These are phyloP conservation scores for Ormosia semicastrata DNA, from an alignment of 306 rosid species.

Conservation along the genomic window DNA sequence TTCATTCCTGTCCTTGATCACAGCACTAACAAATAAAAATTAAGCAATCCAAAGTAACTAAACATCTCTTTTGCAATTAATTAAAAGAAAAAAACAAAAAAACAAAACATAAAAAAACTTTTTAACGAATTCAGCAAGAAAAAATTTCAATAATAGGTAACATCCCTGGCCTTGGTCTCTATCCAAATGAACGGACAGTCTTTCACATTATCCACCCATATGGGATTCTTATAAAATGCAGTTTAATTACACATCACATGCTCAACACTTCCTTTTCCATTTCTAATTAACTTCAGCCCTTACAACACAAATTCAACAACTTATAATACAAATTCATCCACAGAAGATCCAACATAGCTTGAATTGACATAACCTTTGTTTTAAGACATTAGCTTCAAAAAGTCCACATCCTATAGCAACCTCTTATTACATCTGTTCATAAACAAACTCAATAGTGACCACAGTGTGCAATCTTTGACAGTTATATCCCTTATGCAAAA, in stretches of 20 bases:
- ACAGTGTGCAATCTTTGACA: constrained; percentile 52
- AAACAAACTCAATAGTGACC: constrained; percentile 74
- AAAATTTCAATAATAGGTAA: constrained; percentile 35
- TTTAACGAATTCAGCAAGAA: constrained; percentile 32
- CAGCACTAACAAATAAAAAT: constrained; percentile 26
- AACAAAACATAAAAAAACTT: too few relatives aligned
- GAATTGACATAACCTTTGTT: constrained; percentile 36
- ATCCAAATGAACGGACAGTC: constrained; percentile 45
- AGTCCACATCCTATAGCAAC: constrained; percentile 72
- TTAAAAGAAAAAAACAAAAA: constrained; percentile 29
- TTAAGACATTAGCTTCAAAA: constrained; percentile 54
- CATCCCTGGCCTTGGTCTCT: constrained; percentile 27
- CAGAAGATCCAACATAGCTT: constrained; percentile 28
- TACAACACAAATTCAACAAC: constrained; percentile 42
- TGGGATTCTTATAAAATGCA: constrained; percentile 35
- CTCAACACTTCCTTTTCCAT: constrained; percentile 41
- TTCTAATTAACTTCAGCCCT: constrained; percentile 44
- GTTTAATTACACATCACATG: constrained; percentile 40
- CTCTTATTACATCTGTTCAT: constrained; percentile 69
- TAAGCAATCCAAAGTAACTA: constrained; percentile 26
- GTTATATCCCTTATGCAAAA: constrained; percentile 41
- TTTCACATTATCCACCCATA: constrained; percentile 38
- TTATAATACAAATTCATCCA: constrained; percentile 16
- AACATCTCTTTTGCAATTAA: constrained; percentile 30
- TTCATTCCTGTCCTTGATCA: constrained; percentile 29